Evolutionary conservation across 2,329 filamentous ascomycete genomes (phyloP).

Genomic region (Sphaerulina vaccinii): DNA sequence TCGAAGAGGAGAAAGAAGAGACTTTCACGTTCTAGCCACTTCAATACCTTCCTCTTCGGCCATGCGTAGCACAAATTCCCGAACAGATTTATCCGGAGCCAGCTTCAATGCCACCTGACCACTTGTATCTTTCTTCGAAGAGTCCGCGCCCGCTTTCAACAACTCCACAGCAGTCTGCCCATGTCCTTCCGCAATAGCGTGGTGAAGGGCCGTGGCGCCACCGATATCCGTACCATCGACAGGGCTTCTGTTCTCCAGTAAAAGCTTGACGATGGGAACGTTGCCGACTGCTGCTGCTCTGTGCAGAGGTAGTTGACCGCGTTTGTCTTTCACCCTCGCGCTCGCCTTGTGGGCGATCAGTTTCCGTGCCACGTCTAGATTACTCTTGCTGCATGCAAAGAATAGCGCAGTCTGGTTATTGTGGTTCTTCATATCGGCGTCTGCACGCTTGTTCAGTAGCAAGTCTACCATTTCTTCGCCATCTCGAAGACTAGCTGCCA

Average conservation of each 20-base stretch:
- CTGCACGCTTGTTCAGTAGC: constrained; percentile 67
- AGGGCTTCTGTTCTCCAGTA: constrained; percentile 76
- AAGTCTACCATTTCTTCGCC: constrained; percentile 67
- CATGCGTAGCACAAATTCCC: constrained; percentile 71
- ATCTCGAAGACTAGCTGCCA: constrained; percentile 72
- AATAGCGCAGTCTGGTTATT: constrained; percentile 80
- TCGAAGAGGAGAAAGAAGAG: too few species aligned
- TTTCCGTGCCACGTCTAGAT: constrained; percentile 74
- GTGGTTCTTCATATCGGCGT: constrained; percentile 72
- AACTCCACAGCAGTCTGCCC: constrained; percentile 80
- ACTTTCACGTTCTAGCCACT: constrained; percentile 18
- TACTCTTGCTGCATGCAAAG: constrained; percentile 86
- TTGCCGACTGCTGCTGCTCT: constrained; percentile 87
- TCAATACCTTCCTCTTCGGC: constrained; percentile 85
- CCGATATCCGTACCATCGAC: constrained; percentile 78
- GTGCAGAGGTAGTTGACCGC: constrained; percentile 88
- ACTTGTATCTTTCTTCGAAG: constrained; percentile 70
- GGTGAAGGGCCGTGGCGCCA: constrained; percentile 86
- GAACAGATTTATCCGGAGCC: constrained; percentile 80
- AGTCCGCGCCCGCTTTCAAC: constrained; percentile 80
- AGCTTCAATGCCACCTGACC: constrained; percentile 74
- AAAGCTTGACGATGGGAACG: constrained; percentile 77
- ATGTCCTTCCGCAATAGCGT: constrained; percentile 72
- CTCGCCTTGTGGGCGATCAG: constrained; percentile 76
- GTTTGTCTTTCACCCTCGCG: constrained; percentile 75